Conservation (phyloP, 352 stramenopile genomes). For the Globisporangium nagaii region DNA sequence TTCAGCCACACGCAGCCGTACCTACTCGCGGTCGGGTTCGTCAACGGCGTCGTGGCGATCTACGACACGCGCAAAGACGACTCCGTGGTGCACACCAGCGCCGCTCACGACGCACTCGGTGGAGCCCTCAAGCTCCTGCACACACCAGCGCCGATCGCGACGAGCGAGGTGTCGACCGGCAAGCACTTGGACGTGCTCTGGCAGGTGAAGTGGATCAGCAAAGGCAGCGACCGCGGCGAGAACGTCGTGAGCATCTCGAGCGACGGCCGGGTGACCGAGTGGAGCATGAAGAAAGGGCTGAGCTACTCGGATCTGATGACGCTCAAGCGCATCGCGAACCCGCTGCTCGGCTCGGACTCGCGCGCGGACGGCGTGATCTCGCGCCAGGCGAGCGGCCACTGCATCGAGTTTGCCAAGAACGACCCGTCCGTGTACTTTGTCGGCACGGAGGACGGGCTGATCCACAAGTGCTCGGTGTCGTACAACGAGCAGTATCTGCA, state of each 20-base stretch:
- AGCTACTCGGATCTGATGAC: conserved; percentile 88
- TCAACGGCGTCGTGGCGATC: conserved; percentile 87
- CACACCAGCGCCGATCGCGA: conserved; percentile 46
- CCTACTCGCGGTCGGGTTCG: conserved; percentile 86
- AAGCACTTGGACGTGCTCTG: conserved; percentile 91
- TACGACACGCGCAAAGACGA: conserved; percentile 86
- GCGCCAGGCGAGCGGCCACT: conserved; percentile 79
- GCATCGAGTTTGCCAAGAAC: conserved; percentile 79
- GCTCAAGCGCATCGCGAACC: conserved; percentile 81
- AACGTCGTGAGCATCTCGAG: conserved; percentile 88
- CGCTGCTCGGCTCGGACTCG: conserved; percentile 54
- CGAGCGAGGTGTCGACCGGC: conserved; percentile 43
- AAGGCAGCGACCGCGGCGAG: conserved; percentile 76
- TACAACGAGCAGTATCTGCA: conserved; percentile 94
- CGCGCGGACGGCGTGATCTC: conserved; percentile 85
- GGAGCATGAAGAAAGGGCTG: conserved; percentile 91
- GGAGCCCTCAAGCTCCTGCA: conserved; percentile 1
- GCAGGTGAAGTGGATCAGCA: conserved; percentile 90
- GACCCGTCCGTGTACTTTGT: conserved; percentile 88
- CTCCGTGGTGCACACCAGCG: neutral
- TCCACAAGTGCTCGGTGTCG: conserved; percentile 90
- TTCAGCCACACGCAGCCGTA: conserved; percentile 86
- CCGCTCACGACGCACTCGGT: neutral
- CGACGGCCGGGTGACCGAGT: conserved; percentile 90
- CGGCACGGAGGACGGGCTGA: conserved; percentile 87